Conservation (phyloP, 306 rosid species). For the Ziziphus jujuba region DNA sequence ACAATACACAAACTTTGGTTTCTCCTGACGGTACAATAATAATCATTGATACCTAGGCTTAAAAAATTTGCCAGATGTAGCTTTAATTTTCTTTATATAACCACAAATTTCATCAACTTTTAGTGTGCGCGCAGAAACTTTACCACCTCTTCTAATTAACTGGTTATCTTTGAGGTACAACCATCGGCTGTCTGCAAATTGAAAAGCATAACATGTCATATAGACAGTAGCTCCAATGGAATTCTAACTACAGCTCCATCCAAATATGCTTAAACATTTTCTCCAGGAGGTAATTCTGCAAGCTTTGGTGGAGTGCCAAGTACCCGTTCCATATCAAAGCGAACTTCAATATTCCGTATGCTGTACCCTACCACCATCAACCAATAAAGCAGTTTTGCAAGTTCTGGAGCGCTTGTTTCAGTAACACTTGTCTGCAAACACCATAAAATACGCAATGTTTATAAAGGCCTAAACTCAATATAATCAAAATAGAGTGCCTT, state of each 20-base stretch:
- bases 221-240: background rate
- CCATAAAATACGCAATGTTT: background rate
- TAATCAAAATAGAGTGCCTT: no score
- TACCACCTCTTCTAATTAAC: no score
- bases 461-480: no score
- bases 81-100: no score
- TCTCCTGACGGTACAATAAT: no score
- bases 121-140: no score
- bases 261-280: constrained; percentile 44
- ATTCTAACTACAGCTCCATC: background rate
- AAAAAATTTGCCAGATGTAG: no score
- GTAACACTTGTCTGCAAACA: constrained; percentile 64
- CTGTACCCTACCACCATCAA: constrained; percentile 96
- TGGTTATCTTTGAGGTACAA: no score
- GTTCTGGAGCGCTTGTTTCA: constrained; percentile 80
- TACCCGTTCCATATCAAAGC: constrained; percentile 93
- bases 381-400: constrained; percentile 89
- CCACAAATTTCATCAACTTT: background rate
- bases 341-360: constrained; percentile 94
- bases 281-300: constrained; percentile 94
- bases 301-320: constrained; percentile 80
- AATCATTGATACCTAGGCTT: no score
- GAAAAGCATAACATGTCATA: background rate
- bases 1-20: no score
- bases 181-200: no score